phyloP scores from a whole-genome alignment of 2,329 filamentous ascomycete species.

The Aspergillus tanneri region DNA sequence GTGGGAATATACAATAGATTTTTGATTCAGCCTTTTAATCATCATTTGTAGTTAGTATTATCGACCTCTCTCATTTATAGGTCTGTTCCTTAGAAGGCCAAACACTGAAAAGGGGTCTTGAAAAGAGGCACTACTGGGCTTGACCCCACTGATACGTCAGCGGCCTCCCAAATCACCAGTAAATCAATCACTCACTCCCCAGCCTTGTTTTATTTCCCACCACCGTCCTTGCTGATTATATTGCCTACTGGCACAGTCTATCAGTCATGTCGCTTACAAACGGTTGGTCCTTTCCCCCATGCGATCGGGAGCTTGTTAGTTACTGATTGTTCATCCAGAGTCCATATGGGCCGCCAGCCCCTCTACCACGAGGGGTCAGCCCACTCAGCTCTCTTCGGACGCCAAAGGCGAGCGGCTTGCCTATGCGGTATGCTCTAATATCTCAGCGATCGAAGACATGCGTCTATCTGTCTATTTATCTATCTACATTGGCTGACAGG shows the following conservation, averaged over 20 bases:
- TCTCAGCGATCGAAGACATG: too few relatives aligned
- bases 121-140: too few relatives aligned
- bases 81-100: not conserved
- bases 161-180: not conserved
- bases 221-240: not conserved
- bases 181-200: not conserved
- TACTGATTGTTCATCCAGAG: constrained; percentile 44
- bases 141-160: constrained; percentile 12
- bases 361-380: constrained; percentile 77
- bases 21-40: too few relatives aligned
- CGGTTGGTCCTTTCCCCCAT: constrained; percentile 30
- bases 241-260: constrained; percentile 6
- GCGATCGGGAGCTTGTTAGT: not conserved
- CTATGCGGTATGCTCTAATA: constrained; percentile 76
- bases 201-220: not conserved
- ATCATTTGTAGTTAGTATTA: too few relatives aligned
- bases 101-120: not conserved
- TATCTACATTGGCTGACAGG: not conserved
- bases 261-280: constrained; percentile 46
- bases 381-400: constrained; percentile 85
- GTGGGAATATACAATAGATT: not conserved
- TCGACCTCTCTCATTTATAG: not conserved
- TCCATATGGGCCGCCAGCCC: constrained; percentile 83
- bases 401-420: constrained; percentile 86
- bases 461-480: not conserved